These are phyloP conservation scores for Phytophthora tentaculata DNA, from an alignment of 352 stramenopile species.

Conservation along the genomic window DNA sequence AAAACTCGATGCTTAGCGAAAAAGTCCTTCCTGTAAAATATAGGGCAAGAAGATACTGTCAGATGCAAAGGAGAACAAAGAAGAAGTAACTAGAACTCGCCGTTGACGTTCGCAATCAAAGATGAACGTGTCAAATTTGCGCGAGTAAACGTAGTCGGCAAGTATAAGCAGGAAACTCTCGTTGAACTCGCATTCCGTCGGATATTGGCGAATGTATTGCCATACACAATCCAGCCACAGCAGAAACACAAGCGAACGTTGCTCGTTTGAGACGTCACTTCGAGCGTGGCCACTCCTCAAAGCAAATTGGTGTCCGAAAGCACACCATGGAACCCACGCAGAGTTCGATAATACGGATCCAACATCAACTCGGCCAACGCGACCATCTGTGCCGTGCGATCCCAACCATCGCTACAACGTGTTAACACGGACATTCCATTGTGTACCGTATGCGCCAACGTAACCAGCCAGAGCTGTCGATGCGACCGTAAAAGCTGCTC, in stretches of 20 bases:
- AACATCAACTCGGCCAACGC: slow-evolving; percentile 96
- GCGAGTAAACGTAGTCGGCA: slow-evolving; percentile 96
- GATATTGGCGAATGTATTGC: slow-evolving; percentile 97
- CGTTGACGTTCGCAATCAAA: slow-evolving; percentile 95
- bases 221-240: slow-evolving; percentile 99
- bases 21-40: slow-evolving; percentile 65
- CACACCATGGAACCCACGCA: slow-evolving; percentile 98
- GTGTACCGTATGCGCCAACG: slow-evolving; percentile 94
- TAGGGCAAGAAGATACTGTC: neutral
- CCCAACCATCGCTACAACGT: slow-evolving; percentile 99
- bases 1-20: slow-evolving; percentile 78
- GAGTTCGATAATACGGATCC: slow-evolving; percentile 97
- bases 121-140: slow-evolving; percentile 98
- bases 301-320: slow-evolving; percentile 98
- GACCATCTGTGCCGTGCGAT: slow-evolving; percentile 98
- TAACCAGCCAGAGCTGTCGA: slow-evolving; percentile 97
- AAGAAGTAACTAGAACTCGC: too few species aligned
- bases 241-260: slow-evolving; percentile 98
- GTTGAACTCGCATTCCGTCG: slow-evolving; percentile 98
- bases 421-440: slow-evolving; percentile 95
- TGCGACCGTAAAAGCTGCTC: slow-evolving; percentile 84
- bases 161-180: slow-evolving; percentile 92
- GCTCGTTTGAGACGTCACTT: slow-evolving; percentile 89
- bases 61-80: too few species aligned
- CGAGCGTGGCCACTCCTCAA: slow-evolving; percentile 93